Evolutionary conservation across 2,329 filamentous ascomycete species (phyloP).

Genomic region (Epichloe brachyelytri): DNA sequence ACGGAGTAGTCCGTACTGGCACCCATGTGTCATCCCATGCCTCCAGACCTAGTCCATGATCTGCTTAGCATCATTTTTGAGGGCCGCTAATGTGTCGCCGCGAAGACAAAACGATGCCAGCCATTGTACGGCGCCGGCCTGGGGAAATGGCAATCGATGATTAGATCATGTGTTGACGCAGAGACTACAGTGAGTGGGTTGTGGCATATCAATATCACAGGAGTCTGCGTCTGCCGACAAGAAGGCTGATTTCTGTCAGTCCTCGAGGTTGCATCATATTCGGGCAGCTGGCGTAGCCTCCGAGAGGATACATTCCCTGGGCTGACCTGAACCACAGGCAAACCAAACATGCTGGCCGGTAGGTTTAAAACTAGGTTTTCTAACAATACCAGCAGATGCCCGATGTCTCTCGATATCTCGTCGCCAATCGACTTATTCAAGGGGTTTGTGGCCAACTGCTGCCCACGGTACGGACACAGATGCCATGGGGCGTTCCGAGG

Average conservation of each 20-base stretch:
- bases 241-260: neutral
- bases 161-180: neutral
- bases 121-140: no score
- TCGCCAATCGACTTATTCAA: neutral
- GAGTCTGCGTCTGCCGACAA: neutral
- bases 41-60: no score
- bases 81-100: no score
- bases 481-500: neutral
- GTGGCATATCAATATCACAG: neutral
- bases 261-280: neutral
- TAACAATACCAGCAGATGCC: neutral
- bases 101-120: no score
- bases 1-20: no score
- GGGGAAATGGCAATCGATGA: neutral
- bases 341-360: no score
- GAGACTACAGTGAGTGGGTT: neutral
- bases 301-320: neutral
- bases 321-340: neutral
- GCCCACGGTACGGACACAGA: neutral
- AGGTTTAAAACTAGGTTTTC: no score
- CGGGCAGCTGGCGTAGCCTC: neutral
- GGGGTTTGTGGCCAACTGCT: neutral
- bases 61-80: no score
- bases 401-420: neutral
- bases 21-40: no score